phyloP scores from a whole-genome alignment of 805 yeast genomes.

The Soucietia sequanensis region DNA sequence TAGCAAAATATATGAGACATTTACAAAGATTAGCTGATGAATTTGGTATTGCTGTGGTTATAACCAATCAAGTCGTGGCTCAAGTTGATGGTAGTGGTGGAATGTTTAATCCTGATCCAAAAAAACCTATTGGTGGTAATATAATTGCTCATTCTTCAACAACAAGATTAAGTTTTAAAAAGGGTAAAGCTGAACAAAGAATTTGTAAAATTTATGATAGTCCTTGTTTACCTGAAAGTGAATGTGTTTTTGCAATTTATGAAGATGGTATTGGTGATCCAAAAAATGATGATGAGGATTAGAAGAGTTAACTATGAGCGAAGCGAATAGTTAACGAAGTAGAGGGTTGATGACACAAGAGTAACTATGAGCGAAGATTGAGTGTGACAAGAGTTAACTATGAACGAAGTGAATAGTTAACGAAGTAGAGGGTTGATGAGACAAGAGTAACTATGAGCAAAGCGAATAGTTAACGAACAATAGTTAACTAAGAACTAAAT shows the following conservation, averaged over 20 bases:
- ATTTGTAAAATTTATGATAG: conserved; percentile 94
- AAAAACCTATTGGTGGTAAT: conserved; percentile 98
- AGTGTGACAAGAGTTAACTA: too few species aligned
- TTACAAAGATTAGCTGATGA: conserved; percentile 94
- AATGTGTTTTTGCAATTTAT: conserved; percentile 91
- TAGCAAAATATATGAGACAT: conserved; percentile 88
- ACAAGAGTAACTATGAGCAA: too few species aligned
- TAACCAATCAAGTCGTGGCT: conserved; percentile 92
- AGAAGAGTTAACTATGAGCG: background rate
- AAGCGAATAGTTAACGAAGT: background rate
- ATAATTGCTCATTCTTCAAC: conserved; percentile 97
- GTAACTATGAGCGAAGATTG: too few species aligned
- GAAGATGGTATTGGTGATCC: conserved; percentile 98
- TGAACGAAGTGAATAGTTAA: too few species aligned
- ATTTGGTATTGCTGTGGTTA: conserved; percentile 95
- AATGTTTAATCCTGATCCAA: conserved; percentile 90
- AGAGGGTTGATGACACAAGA: too few species aligned
- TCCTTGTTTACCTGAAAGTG: conserved; percentile 95
- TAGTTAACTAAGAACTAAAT: too few species aligned
- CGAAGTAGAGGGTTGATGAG: too few species aligned
- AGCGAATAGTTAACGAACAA: too few species aligned
- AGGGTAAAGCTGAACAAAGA: conserved; percentile 90
- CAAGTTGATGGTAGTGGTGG: conserved; percentile 91
- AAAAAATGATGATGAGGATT: conserved; percentile 59
- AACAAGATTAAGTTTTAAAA: conserved; percentile 84